These are phyloP conservation scores for Hamamelis virginiana DNA, from an alignment of 164 flowering plant species.

Conservation along the genomic window DNA sequence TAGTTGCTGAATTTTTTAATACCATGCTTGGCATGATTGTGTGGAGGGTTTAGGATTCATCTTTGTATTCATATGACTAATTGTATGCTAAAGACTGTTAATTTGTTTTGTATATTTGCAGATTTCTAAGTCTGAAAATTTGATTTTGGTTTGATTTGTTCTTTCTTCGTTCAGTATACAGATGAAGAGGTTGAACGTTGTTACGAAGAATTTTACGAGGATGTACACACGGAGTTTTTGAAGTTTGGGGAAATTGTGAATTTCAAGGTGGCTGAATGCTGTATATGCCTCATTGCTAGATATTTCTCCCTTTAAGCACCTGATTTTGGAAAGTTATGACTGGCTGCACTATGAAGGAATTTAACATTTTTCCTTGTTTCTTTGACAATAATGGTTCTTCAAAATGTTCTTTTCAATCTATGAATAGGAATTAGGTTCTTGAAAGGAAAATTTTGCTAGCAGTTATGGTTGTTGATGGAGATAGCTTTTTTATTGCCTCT, in stretches of 20 bases:
- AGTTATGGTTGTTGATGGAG: background rate
- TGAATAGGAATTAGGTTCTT: background rate
- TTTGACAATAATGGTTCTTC: background rate
- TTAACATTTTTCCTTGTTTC: background rate
- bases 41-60: too few relatives aligned
- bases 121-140: background rate
- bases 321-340: constrained; percentile 2
- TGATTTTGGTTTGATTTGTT: background rate
- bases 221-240: constrained; percentile 94
- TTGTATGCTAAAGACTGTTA: background rate
- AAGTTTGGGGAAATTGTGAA: constrained; percentile 94
- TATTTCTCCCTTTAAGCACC: background rate
- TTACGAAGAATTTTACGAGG: constrained; percentile 96
- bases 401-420: background rate
- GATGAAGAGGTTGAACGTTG: constrained; percentile 88
- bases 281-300: background rate
- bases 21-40: too few relatives aligned
- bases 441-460: constrained; percentile 1
- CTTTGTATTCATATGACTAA: background rate
- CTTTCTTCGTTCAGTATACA: constrained; percentile 53
- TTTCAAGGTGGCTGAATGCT: constrained; percentile 65
- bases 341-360: background rate
- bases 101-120: background rate
- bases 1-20: too few relatives aligned
- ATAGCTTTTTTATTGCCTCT: too few relatives aligned